Percentiles rank a stretch among this genome's conserved stretches.
Evolutionary conservation across 2,329 filamentous ascomycete species (phyloP).

Genomic region (Fusarium sterilihyphosum): DNA sequence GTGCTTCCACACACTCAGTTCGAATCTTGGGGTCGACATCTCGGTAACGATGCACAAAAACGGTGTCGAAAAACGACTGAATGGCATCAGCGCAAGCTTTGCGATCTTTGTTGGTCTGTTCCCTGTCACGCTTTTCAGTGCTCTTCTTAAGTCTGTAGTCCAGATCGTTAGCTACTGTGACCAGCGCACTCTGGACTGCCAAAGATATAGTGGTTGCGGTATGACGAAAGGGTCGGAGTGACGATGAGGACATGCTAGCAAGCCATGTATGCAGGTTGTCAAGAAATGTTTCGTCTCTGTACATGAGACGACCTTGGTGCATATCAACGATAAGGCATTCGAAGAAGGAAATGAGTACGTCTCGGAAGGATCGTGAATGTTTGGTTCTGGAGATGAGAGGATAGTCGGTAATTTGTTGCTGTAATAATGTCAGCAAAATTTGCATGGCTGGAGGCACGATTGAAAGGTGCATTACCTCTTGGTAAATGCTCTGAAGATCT

Average conservation of each 20-base stretch:
- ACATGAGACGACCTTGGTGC: conserved; percentile 83
- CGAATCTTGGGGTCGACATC: conserved; percentile 92
- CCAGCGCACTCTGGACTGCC: conserved; percentile 81
- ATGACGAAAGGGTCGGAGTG: conserved; percentile 89
- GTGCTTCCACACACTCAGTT: conserved; percentile 84
- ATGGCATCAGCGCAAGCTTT: conserved; percentile 77
- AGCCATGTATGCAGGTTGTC: conserved; percentile 94
- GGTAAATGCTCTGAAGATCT: conserved; percentile 89
- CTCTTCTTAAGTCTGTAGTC: conserved; percentile 80
- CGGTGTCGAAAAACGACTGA: conserved; percentile 87
- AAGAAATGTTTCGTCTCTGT: conserved; percentile 79
- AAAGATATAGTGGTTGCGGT: conserved; percentile 89
- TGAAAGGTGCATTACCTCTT: conserved; percentile 65
- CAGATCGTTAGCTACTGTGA: conserved; percentile 75
- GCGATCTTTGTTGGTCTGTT: conserved; percentile 75
- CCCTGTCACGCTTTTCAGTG: conserved; percentile 76
- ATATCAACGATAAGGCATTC: conserved; percentile 78
- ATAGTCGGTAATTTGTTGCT: conserved; percentile 87
- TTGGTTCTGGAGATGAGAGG: conserved; percentile 87
- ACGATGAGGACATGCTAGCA: conserved; percentile 87
- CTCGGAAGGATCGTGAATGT: conserved; percentile 79
- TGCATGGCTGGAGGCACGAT: neutral
- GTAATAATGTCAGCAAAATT: conserved; percentile 41
- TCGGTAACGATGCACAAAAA: conserved; percentile 95
- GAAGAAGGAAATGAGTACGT: conserved; percentile 82